Evolutionary conservation across 2,329 filamentous ascomycete species (phyloP), one percentile per base, ranked within the genome.

Genomic region (Sclerotinia spermophila): DNA sequence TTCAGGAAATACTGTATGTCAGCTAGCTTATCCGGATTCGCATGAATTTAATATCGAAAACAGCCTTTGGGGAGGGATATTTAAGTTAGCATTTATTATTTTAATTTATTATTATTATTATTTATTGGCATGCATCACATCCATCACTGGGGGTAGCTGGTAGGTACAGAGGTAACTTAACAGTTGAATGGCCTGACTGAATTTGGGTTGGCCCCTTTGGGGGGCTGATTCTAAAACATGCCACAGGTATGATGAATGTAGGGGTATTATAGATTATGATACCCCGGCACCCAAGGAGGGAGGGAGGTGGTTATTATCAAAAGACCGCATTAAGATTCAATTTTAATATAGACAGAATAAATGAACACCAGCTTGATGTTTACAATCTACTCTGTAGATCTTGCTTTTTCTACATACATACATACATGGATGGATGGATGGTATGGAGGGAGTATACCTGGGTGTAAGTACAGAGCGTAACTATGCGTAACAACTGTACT

Each of bases 31-130:
- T 48, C 42, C 42, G 42, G 33, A 35, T 15, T n/a, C 42, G 19
- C n/a, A 64, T n/a, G 48, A 48, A 48, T 64, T 33, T 64, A 33
- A 51, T 38, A 51, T 64, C 33, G 44, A 48, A 64, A 38, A 33
- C 44, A 38, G 44, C 21, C 33, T 17, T n/a, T 7, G 48, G 27
- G 44, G 11, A 53, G 44, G 11, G 11, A 53, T 65, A n/a, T 27
- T n/a, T n/a, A n/a, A n/a, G n/a, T n/a, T n/a, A n/a, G 13, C 48
- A 51, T 27, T n/a, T 44, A 45, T 21, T 7, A 5, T 19, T 33
- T 19, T 53, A 27, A 1, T 27, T 27, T 24, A 51, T 24, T 13
- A 11, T 13, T 27, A 4, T 10, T 13, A 53, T n/a, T 27, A 38
- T 33, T 59, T 3, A 7, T 40, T n/a, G 7, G 21, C 21, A n/a